Evolutionary conservation across 768 basidiomycete species (phyloP).

Genomic region (Mycena epipterygia): DNA sequence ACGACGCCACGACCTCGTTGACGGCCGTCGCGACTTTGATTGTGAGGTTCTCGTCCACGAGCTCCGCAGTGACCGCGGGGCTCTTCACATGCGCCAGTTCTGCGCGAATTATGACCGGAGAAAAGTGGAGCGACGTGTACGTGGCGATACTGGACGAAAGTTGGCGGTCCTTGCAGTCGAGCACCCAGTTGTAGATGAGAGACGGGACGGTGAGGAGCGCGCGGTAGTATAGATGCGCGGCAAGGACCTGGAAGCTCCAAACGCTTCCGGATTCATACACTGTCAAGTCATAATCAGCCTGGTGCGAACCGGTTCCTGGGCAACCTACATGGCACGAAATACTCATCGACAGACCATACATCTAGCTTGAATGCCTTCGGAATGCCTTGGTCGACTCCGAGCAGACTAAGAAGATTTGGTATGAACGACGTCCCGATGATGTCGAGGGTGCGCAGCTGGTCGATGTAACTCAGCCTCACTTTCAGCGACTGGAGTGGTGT

Average conservation of each 20-base stretch:
- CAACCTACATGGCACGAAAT: conserved; percentile 76
- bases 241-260: conserved; percentile 73
- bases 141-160: conserved; percentile 80
- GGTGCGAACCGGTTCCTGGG: neutral
- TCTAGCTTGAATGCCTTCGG: conserved; percentile 84
- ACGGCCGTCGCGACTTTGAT: conserved; percentile 81
- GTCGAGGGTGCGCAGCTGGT: conserved; percentile 81
- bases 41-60: conserved; percentile 82
- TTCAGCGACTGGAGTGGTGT: conserved; percentile 77
- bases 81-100: conserved; percentile 84
- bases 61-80: conserved; percentile 64
- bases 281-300: conserved; percentile 44
- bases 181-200: conserved; percentile 87
- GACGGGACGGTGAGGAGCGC: conserved; percentile 88
- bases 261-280: conserved; percentile 69
- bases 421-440: conserved; percentile 78
- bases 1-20: conserved; percentile 88
- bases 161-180: conserved; percentile 91
- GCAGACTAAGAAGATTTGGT: conserved; percentile 75
- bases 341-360: conserved; percentile 88
- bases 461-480: conserved; percentile 87
- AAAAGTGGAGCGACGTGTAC: conserved; percentile 89
- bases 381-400: conserved; percentile 76
- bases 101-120: conserved; percentile 86
- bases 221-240: conserved; percentile 92